Evolutionary conservation across 768 basidiomycete genomes (phyloP), one percentile per base, ranked within the genome.

Genomic region (Amanita fuliginea): DNA sequence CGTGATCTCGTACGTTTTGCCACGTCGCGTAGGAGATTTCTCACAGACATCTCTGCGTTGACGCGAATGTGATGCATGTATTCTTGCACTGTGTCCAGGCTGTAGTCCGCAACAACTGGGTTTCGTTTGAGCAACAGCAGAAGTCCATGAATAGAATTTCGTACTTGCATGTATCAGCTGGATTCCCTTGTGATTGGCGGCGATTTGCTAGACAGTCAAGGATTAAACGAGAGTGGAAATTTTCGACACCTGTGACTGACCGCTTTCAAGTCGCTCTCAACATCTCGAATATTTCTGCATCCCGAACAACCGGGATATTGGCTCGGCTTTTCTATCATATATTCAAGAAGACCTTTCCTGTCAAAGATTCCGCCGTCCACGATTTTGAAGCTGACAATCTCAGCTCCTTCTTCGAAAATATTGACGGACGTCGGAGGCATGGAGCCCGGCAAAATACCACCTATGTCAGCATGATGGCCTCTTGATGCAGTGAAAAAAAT

Each of bases 341-440:
- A 77, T 42, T 88, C 80, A 35, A 81, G 60, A 22, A 98, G 67
- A 0, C 84, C 83, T 19, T 81, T 72, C 40, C 74, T 71, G 63
- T 96, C 82, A 61, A 93, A 96, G 3, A 85, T 64, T 1, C 93
- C 91, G 10, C 73, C 77, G 39, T 79, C 72, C 6, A 98, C 94
- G 52, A 98, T 81, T 66, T 94, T 96, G 75, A 96, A 89, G 61
- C 84, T 85, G 56, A 82, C 77, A 45, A 97, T 84, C 58, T 92
- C 78, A 0, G 94, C 95, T 16, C 94, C 94, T 62, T 98, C 94
- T 62, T 98, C 87, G 58, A 88, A 94, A 39, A 96, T 84, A 53
- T 78, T 91, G 55, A 85, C 83, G 9, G 85, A 86, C 2, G 89
- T 92, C 0, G 95, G 93, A 0, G 94, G 94, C 94, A 97, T 98